Conservation (phyloP, 768 basidiomycete species). For the Termitomyces sp. region DNA sequence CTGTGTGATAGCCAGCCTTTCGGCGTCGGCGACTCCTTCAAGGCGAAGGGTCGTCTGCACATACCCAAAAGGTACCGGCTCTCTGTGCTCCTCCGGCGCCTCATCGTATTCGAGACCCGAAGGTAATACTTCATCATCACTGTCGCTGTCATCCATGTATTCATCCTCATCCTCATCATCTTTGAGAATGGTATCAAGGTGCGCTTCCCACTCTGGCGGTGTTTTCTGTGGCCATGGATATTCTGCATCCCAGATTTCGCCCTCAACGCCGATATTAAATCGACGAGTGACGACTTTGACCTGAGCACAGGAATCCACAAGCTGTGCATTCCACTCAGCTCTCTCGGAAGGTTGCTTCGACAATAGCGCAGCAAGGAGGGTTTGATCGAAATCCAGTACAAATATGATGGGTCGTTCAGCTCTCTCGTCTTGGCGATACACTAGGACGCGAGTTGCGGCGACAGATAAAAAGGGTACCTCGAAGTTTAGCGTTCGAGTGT, state of each 20-base stretch:
- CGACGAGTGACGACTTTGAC: constrained; percentile 2
- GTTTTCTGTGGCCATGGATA: constrained; percentile 1
- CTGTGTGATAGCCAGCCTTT: constrained; percentile 1
- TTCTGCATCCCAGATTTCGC: constrained; percentile 1
- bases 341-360: not conserved
- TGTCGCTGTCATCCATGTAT: not conserved
- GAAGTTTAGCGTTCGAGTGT: constrained; percentile 4
- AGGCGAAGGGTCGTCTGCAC: not conserved
- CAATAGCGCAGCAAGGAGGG: constrained; percentile 1
- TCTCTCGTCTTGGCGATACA: not conserved
- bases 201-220: constrained; percentile 8
- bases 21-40: not conserved
- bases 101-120: constrained; percentile 7
- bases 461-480: not conserved
- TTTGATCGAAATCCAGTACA: constrained; percentile 8
- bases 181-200: not conserved
- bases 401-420: not conserved
- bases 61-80: not conserved
- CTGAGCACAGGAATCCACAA: not conserved
- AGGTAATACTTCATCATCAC: not conserved
- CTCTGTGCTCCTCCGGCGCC: constrained; percentile 8
- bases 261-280: not conserved
- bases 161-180: constrained; percentile 1
- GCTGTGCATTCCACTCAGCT: not conserved
- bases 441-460: not conserved